Base-by-base conservation (phyloP, 2,329 filamentous ascomycete genomes). In the Aureobasidium namibiae region DNA sequence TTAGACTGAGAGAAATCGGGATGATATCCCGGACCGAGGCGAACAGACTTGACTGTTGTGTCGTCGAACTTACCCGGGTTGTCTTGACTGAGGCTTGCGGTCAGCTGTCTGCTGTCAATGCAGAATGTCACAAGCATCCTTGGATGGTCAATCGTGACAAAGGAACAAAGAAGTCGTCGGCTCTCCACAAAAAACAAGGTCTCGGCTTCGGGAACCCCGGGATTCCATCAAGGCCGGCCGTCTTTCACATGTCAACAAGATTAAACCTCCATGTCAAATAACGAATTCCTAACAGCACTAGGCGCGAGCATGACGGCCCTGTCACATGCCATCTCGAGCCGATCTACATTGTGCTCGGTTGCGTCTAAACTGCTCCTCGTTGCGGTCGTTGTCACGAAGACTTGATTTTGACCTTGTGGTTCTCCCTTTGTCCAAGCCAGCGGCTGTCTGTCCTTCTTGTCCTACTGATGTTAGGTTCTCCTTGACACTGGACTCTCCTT, bases 171-270 rank as follows among this genome's bases (percentile, higher is more conserved):
- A 31, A 13, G 6, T 21, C 24, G 36, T 39, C 36, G 29, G 41
- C 50, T 26, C 33, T 42, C 50, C 50, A 38, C 50, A 31, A 29
- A 31, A 16, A 39, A 29, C 31, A 49, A 41, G 24, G 42, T 45
- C 18, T 2, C 29, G 49, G 36, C 42, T 33, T 24, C 23, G 50
- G 33, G 21, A 18, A 21, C 31, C 39, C 36, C 34, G 50, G 24
- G 33, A 41, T 18, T 23, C 16, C 13, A 18, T 16, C 8, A 42
- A n/a, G 23, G 29, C 44, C 49, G 33, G 48, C 48, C 46, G 24
- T 52, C 39, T 56, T 45, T 56, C 52, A 56, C 52, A 56, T 56
- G 52, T 31, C 39, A 54, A n/a, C 7, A 23, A 41, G 38, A 54
- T 53, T 41, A 31, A 38, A 31, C 50, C 50, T 54, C 50, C 50